Conservation (phyloP, 2,329 filamentous ascomycete genomes). For the Zopfia rhizophila region DNA sequence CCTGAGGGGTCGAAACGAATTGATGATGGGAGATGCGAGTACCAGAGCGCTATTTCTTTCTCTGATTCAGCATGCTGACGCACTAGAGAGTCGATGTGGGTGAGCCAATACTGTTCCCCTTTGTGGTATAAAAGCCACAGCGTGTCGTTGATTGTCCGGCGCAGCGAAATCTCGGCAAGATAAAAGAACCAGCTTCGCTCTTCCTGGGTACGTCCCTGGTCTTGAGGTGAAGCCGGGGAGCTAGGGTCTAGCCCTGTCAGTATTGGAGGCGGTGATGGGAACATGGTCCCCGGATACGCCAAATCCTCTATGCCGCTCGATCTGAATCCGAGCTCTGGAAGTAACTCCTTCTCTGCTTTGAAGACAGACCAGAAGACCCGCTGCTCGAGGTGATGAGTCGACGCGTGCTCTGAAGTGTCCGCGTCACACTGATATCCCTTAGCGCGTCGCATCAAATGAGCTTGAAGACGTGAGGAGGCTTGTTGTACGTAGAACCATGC, state of each 20-base stretch:
- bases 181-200: conserved; percentile 18
- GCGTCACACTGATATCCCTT: not conserved
- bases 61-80: conserved; percentile 10
- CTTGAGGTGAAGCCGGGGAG: not conserved
- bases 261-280: conserved; percentile 12
- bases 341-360: conserved; percentile 15
- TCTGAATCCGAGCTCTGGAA: conserved; percentile 10
- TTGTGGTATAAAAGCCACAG: conserved; percentile 14
- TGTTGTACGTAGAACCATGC: conserved; percentile 13
- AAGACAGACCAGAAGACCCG: conserved; percentile 17
- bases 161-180: conserved; percentile 13
- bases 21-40: conserved; percentile 13
- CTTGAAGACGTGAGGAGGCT: conserved; percentile 10
- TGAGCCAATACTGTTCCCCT: conserved; percentile 14
- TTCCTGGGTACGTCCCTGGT: conserved; percentile 4
- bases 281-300: conserved; percentile 10
- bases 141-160: conserved; percentile 10
- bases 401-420: not conserved
- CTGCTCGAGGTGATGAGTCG: conserved; percentile 8
- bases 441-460: conserved; percentile 12
- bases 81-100: conserved; percentile 1
- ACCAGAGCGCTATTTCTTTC: conserved; percentile 12
- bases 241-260: not conserved
- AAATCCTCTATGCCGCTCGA: conserved; percentile 15
- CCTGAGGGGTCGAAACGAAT: conserved; percentile 4